Evolutionary conservation across 1,284 basidiomycete species (phyloP).

Genomic region (Melampsora larici-populina): DNA sequence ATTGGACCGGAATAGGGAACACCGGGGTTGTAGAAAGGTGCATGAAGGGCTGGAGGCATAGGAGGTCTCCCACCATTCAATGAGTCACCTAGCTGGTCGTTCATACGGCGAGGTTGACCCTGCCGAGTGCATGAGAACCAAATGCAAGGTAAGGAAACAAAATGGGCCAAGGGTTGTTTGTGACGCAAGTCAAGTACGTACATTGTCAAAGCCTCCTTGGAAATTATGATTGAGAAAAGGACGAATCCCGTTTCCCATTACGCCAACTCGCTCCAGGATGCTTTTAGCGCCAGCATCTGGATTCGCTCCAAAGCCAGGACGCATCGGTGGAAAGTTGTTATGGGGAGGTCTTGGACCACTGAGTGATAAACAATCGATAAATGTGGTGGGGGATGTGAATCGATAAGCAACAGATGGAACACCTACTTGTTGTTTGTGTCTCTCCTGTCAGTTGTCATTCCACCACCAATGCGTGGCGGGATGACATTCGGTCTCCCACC

Average conservation of each 20-base stretch:
- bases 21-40: slow-evolving; percentile 22
- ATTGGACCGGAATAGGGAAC: slow-evolving; percentile 27
- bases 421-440: background rate
- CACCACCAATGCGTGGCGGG: background rate
- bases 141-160: background rate
- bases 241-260: slow-evolving; percentile 14
- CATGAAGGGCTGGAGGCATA: slow-evolving; percentile 10
- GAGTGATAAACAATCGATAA: background rate
- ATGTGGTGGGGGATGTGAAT: background rate
- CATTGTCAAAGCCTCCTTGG: slow-evolving; percentile 16
- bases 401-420: background rate
- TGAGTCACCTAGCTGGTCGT: slow-evolving; percentile 6
- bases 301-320: slow-evolving; percentile 23
- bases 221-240: slow-evolving; percentile 29
- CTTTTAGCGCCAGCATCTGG: slow-evolving; percentile 25
- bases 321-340: slow-evolving; percentile 27
- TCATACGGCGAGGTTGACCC: slow-evolving; percentile 16
- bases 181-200: background rate
- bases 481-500: slow-evolving; percentile 7
- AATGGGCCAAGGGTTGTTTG: background rate
- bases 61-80: background rate
- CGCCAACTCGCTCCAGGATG: slow-evolving; percentile 38
- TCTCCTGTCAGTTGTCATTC: background rate
- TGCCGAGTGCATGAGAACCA: background rate
- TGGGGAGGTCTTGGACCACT: slow-evolving; percentile 11